These are phyloP conservation scores for Exophiala xenobiotica DNA, from an alignment of 2,329 filamentous ascomycete genomes.

Conservation along the genomic window DNA sequence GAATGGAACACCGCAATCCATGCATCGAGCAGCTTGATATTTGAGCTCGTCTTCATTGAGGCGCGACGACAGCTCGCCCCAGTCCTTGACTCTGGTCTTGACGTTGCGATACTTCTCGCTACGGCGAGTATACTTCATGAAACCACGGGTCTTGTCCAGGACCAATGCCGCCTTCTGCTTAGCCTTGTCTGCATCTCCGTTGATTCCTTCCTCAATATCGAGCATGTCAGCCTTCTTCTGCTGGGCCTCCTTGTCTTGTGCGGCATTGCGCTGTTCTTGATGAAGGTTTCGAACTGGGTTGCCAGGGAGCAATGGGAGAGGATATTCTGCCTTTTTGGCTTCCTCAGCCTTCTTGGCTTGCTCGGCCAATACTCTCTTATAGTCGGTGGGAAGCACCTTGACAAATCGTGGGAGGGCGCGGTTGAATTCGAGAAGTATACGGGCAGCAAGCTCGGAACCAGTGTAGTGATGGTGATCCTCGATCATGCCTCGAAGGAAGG, in stretches of 20 bases:
- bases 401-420: conserved; percentile 85
- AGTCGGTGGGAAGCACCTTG: conserved; percentile 91
- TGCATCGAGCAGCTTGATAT: conserved; percentile 93
- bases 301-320: conserved; percentile 72
- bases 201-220: conserved; percentile 90
- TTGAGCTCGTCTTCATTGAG: conserved; percentile 93
- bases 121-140: conserved; percentile 95
- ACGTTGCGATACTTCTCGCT: conserved; percentile 89
- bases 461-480: conserved; percentile 99
- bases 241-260: conserved; percentile 61
- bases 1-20: conserved; percentile 98
- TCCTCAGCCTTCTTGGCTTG: conserved; percentile 82
- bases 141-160: conserved; percentile 94
- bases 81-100: conserved; percentile 83
- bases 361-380: conserved; percentile 87
- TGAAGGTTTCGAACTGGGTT: conserved; percentile 56
- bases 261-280: conserved; percentile 54
- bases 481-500: conserved; percentile 83
- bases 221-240: conserved; percentile 71
- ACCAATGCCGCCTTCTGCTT: conserved; percentile 88
- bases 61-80: conserved; percentile 84
- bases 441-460: conserved; percentile 88
- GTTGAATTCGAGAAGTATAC: conserved; percentile 92
- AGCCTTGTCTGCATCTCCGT: conserved; percentile 72
- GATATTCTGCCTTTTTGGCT: conserved; percentile 79